Evolutionary conservation across 176 grass and related monocot genomes (phyloP), one percentile per base, ranked within the genome.

Genomic region (Themeda triandra): DNA sequence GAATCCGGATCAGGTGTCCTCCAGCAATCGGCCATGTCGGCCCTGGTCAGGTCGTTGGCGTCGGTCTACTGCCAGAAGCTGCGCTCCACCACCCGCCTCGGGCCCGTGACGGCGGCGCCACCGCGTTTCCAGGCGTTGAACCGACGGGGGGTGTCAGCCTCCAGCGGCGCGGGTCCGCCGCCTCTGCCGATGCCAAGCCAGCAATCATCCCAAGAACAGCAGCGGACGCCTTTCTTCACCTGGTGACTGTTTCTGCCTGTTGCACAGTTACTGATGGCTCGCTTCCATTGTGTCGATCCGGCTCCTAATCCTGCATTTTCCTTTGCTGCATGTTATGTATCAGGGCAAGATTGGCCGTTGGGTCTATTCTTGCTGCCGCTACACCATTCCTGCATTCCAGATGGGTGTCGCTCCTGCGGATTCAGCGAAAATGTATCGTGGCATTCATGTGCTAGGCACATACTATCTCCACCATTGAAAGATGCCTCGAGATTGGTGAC

Each of bases 261-360:
- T 41, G 1, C 41, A 41, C 35, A 63, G 4, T 63, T 39, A 10
- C 2, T 41, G 53, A 19, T n/a, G n/a, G n/a, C n/a, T n/a, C n/a
- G n/a, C n/a, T n/a, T n/a, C n/a, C n/a, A n/a, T n/a, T n/a, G n/a
- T n/a, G n/a, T 15, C n/a, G n/a, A 18, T 8, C 13, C 18, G 49
- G 49, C 49, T 53, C 49, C 18, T 53, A 11, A 42, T 74, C 29
- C 11, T 59, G 21, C 48, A 56, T 41, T 13, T 66, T 6, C 24
- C n/a, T n/a, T 3, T 10, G 4, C 59, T 30, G 59, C 13, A 24
- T 39, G 11, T 37, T 37, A 37, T 70, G 37, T 35, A n/a, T 49
- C 86, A 94, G 95, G 92, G 82, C 71, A 29, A 91, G 77, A 84
- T 60, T 91, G 88, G 78, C 79, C 10, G 33, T 92, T 21, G 90